A percentile compares a stretch with the other conserved stretches of the same genome.
Conservation (phyloP, 2,329 filamentous ascomycete species). For the Beauveria brongniartii region DNA sequence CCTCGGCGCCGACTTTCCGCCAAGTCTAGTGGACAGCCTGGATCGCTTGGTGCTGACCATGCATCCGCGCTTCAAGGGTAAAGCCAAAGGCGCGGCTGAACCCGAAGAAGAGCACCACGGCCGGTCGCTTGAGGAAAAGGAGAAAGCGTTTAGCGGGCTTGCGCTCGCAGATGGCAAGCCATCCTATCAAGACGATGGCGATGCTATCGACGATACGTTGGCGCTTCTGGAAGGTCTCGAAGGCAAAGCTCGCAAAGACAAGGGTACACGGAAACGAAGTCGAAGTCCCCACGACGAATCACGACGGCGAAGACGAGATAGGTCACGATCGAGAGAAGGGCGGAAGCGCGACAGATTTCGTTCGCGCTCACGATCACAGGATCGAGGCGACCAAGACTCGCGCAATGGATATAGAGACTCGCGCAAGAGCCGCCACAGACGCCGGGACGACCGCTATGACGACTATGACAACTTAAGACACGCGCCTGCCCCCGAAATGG, state of each 20-base stretch:
- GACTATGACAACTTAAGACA: slow-evolving; percentile 55
- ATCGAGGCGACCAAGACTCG: slow-evolving; percentile 39
- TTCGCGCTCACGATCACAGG: slow-evolving; percentile 31
- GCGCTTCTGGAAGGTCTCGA: slow-evolving; percentile 84
- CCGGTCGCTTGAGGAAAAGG: slow-evolving; percentile 59
- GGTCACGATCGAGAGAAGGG: slow-evolving; percentile 36
- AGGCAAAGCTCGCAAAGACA: slow-evolving; percentile 49
- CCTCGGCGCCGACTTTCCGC: slow-evolving; percentile 75
- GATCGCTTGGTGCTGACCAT: slow-evolving; percentile 82
- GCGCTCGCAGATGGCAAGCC: slow-evolving; percentile 71
- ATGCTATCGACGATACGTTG: slow-evolving; percentile 86
- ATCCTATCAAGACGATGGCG: slow-evolving; percentile 32
- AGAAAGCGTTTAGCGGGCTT: slow-evolving; percentile 83
- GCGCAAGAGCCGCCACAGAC: slow-evolving; percentile 27
- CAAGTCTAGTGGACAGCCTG: slow-evolving; percentile 82
- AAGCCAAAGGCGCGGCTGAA: slow-evolving; percentile 33
- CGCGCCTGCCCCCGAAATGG: slow-evolving; percentile 64
- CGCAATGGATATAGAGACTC: slow-evolving; percentile 25
- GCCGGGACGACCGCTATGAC: slow-evolving; percentile 33
- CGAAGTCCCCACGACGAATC: slow-evolving; percentile 47
- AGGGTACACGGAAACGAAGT: slow-evolving; percentile 46
- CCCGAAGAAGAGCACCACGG: slow-evolving; percentile 32
- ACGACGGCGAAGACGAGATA: slow-evolving; percentile 31
- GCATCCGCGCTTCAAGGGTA: slow-evolving; percentile 78
- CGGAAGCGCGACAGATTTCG: slow-evolving; percentile 26